These are phyloP conservation scores for Pugionium cornutum DNA, from an alignment of 345 rosid species.

Conservation along the genomic window DNA sequence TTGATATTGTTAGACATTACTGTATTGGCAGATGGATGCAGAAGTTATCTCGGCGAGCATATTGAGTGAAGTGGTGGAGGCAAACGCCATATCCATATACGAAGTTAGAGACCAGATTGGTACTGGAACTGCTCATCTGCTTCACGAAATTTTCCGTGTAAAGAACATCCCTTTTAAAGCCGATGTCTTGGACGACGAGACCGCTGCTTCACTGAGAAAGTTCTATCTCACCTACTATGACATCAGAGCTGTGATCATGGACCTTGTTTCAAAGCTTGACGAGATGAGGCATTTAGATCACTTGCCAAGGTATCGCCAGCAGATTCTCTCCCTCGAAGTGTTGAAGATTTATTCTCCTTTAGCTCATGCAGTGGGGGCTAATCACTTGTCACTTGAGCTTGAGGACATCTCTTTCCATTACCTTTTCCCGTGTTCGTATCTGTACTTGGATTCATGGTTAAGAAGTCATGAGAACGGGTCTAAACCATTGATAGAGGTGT, in stretches of 20 bases:
- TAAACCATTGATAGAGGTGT: conserved; percentile 61
- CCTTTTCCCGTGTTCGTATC: conserved; percentile 81
- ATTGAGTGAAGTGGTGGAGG: conserved; percentile 63
- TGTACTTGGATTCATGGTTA: conserved; percentile 81
- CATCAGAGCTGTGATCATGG: conserved; percentile 77
- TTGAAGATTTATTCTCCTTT: conserved; percentile 81
- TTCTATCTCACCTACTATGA: conserved; percentile 90
- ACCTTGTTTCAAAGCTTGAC: conserved; percentile 79
- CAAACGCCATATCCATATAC: conserved; percentile 57
- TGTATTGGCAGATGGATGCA: conserved; percentile 76
- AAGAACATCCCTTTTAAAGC: conserved; percentile 64
- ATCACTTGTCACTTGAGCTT: conserved; percentile 68
- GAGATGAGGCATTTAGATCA: conserved; percentile 81
- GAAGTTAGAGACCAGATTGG: conserved; percentile 73
- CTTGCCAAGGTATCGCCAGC: conserved; percentile 76
- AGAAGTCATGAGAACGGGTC: conserved; percentile 63
- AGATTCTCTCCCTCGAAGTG: conserved; percentile 70
- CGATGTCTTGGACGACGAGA: conserved; percentile 73
- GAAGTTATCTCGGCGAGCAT: conserved; percentile 95
- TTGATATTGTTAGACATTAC: background rate
- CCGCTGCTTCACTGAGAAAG: conserved; percentile 72
- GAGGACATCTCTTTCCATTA: conserved; percentile 82
- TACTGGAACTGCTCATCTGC: conserved; percentile 75
- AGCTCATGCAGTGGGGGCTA: conserved; percentile 80
- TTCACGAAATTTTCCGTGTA: conserved; percentile 79